phyloP scores from a whole-genome alignment of 805 yeast genomes.

The Teunomyces pallodes region DNA sequence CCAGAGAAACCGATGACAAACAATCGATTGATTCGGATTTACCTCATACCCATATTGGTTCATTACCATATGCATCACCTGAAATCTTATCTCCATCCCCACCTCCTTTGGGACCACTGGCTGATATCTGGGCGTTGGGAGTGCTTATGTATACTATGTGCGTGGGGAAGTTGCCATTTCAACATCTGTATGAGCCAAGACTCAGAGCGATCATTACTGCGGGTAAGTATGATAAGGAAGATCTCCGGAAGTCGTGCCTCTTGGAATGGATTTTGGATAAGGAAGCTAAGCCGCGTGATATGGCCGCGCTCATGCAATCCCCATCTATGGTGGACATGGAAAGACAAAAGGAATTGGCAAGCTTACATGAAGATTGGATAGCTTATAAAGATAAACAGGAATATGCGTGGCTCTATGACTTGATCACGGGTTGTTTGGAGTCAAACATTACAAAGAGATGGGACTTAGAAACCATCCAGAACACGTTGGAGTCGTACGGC shows the following conservation, averaged over 20 bases:
- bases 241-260: slow-evolving; percentile 43
- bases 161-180: slow-evolving; percentile 76
- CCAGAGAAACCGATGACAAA: slow-evolving; percentile 4
- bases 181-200: slow-evolving; percentile 79
- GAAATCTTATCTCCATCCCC: slow-evolving; percentile 69
- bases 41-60: slow-evolving; percentile 77
- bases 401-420: slow-evolving; percentile 27
- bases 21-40: slow-evolving; percentile 35
- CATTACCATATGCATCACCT: slow-evolving; percentile 91
- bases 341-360: slow-evolving; percentile 14
- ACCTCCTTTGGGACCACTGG: slow-evolving; percentile 58
- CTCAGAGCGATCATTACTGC: slow-evolving; percentile 68
- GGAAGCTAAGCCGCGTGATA: slow-evolving; percentile 10
- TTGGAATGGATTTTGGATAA: slow-evolving; percentile 25
- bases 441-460: slow-evolving; percentile 51
- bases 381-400: slow-evolving; percentile 13
- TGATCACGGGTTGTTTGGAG: slow-evolving; percentile 54
- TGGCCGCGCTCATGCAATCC: slow-evolving; percentile 6
- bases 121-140: slow-evolving; percentile 93
- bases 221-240: slow-evolving; percentile 55
- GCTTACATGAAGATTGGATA: slow-evolving; percentile 19
- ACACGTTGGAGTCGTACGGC: slow-evolving; percentile 2
- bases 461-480: slow-evolving; percentile 40
- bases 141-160: slow-evolving; percentile 71
- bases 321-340: slow-evolving; percentile 17